These are phyloP conservation scores for Aspergillus coremiiformis DNA, from an alignment of 495 filamentous ascomycete genomes.

Conservation along the genomic window DNA sequence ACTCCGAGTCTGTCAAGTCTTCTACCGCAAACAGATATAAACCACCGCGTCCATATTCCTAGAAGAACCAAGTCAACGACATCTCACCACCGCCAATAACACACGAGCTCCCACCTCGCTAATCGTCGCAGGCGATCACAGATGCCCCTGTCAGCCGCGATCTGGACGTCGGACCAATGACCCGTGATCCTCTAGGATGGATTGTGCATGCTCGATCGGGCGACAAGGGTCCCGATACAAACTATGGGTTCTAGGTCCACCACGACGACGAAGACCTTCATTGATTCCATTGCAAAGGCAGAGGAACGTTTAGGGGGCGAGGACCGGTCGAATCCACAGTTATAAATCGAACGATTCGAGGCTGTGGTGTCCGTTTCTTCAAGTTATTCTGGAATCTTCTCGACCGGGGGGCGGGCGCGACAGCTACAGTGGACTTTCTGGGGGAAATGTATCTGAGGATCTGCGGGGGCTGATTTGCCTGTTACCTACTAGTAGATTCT, in stretches of 20 bases:
- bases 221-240: conserved; percentile 47
- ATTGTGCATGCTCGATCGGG: conserved; percentile 45
- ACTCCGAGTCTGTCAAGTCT: conserved; percentile 42
- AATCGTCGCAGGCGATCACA: conserved; percentile 29
- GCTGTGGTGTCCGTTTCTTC: conserved; percentile 45
- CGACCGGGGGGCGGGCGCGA: conserved; percentile 46
- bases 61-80: conserved; percentile 24
- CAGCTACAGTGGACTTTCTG: conserved; percentile 44
- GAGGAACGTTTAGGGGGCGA: conserved; percentile 35
- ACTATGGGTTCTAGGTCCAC: conserved; percentile 48
- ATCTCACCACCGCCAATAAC: conserved; percentile 30
- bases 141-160: conserved; percentile 9
- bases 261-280: conserved; percentile 42
- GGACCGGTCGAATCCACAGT: conserved; percentile 26
- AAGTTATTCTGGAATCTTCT: conserved; percentile 48
- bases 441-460: conserved; percentile 53
- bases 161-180: conserved; percentile 35
- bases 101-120: conserved; percentile 27
- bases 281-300: conserved; percentile 30
- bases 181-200: conserved; percentile 37
- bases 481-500: conserved; percentile 29
- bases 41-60: conserved; percentile 35
- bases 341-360: conserved; percentile 49
- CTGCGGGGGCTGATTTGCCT: conserved; percentile 47
- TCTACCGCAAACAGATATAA: conserved; percentile 30